Evolutionary conservation across 768 basidiomycete genomes (phyloP).

Genomic region (Auriscalpium vulgare): DNA sequence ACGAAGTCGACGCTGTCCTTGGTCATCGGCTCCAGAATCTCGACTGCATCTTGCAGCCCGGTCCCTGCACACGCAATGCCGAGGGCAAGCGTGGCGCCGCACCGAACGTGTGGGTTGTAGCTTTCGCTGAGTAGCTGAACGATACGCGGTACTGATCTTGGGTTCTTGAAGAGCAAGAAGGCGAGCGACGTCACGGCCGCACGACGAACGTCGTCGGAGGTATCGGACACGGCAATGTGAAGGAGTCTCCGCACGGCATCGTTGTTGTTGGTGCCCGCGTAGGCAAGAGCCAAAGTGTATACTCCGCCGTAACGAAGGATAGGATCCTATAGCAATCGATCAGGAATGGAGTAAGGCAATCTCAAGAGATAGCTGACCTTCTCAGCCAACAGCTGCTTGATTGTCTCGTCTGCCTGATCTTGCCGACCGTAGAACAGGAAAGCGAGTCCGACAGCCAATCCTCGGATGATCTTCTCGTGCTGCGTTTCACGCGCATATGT

Average conservation of each 20-base stretch:
- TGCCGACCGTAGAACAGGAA: constrained; percentile 90
- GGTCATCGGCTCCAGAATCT: constrained; percentile 96
- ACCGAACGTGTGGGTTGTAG: constrained; percentile 97
- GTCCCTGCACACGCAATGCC: constrained; percentile 98
- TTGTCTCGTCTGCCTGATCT: constrained; percentile 84
- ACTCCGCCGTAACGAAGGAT: constrained; percentile 97
- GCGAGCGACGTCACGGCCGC: constrained; percentile 95
- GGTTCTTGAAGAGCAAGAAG: constrained; percentile 95
- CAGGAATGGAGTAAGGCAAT: too few relatives aligned
- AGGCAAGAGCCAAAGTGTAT: constrained; percentile 92
- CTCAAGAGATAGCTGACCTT: constrained; percentile 46
- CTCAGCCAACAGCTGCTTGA: constrained; percentile 71
- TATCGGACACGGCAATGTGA: constrained; percentile 97
- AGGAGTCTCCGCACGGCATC: constrained; percentile 84
- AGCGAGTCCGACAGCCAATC: constrained; percentile 85
- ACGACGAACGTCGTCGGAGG: constrained; percentile 92
- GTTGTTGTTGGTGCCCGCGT: constrained; percentile 94
- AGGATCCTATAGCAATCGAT: constrained; percentile 57
- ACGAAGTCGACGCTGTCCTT: constrained; percentile 98
- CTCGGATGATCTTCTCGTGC: constrained; percentile 98
- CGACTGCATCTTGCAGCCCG: constrained; percentile 93
- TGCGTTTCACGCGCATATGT: constrained; percentile 95
- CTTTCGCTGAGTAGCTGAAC: constrained; percentile 96
- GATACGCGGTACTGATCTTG: constrained; percentile 90
- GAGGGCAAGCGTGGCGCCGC: constrained; percentile 91